A percentile compares a stretch with the other conserved stretches of the same genome.
Evolutionary conservation across 306 rosid species (phyloP).

Genomic region (Cicer bijugum): DNA sequence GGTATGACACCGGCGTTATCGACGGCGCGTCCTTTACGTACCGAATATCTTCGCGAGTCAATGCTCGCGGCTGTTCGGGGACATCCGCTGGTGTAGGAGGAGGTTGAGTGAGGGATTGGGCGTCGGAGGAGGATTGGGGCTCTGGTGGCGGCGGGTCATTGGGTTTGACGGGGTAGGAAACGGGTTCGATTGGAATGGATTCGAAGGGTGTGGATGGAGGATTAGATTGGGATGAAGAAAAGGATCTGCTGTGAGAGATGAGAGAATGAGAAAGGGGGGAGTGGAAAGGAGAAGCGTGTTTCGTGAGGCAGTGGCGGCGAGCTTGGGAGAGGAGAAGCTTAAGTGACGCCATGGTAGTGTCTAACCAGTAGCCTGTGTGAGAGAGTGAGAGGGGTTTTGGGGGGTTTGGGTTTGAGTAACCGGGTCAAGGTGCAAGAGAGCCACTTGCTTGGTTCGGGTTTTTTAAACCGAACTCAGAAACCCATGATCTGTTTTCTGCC

Average conservation of each 20-base stretch:
- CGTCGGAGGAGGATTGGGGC: slow-evolving; percentile 33
- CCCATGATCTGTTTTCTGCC: background rate
- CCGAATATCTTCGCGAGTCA: slow-evolving; percentile 77
- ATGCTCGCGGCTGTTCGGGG: slow-evolving; percentile 47
- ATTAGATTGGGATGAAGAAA: slow-evolving; percentile 55
- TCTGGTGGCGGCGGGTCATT: slow-evolving; percentile 49
- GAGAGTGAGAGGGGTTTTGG: slow-evolving; percentile 44
- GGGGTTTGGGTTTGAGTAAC: slow-evolving; percentile 33
- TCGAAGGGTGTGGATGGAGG: slow-evolving; percentile 45
- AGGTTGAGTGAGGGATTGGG: slow-evolving; percentile 22
- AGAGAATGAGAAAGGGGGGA: slow-evolving; percentile 46
- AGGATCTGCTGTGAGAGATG: slow-evolving; percentile 50
- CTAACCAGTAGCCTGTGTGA: background rate
- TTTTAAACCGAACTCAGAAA: background rate
- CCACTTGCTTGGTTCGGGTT: background rate
- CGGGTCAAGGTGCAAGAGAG: background rate
- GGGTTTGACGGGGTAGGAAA: slow-evolving; percentile 74
- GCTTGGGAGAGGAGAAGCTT: slow-evolving; percentile 72
- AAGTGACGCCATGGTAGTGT: slow-evolving; percentile 60
- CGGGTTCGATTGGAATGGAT: slow-evolving; percentile 62
- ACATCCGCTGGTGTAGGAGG: slow-evolving; percentile 30
- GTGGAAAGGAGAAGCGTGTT: slow-evolving; percentile 41
- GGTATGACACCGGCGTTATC: slow-evolving; percentile 65
- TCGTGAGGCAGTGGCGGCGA: slow-evolving; percentile 69
- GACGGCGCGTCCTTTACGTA: slow-evolving; percentile 70